Base-by-base conservation (phyloP, 352 stramenopile species). In the Phytophthora pinifolia region DNA sequence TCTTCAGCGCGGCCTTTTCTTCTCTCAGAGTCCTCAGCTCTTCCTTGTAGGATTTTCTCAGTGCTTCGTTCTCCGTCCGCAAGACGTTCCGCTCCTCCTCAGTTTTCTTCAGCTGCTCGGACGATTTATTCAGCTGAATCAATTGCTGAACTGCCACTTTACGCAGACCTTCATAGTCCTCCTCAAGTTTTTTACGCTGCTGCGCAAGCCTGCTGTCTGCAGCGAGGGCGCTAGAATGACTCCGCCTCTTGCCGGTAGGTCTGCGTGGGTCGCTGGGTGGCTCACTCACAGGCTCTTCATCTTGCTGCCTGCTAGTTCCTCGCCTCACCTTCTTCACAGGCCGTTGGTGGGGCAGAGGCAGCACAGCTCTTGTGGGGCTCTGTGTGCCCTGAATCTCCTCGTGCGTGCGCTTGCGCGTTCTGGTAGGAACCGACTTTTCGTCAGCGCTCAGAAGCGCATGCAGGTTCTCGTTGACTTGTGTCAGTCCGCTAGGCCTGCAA, bases 401-500 rank as follows among this genome's bases (percentile, higher is more conserved):
- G 22, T 65, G 55, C 0, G 32, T 54, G 8, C 67, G 50, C 25
- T 72, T 73, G 7, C 59, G 54, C 14, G 52, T 73, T 3, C 55
- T 51, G 9, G 17, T 20, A 17, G 50, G 31, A 27, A 64, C 50
- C 12, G 61, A 53, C 46, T 61, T 56, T 39, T 65, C 43, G n/a
- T 62, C 58, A 7, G 52, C 67, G n/a, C 50, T 65, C 9, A 68
- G 29, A 34, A 45, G 51, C 5, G 45, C 53, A 10, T 69, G 55
- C 5, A 71, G 51, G 18, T 47, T 42, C 30, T 65, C 43, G 15
- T 70, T 65, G 17, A 47, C 10, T 1, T 47, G 14, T 4, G 59
- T 70, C 6, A 76, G 41, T 3, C 67, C 67, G 46, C 59, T 67
- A 12, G 54, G 47, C n/a, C 67, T 76, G 35, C 35, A 61, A 34